Evolutionary conservation across 2,329 filamentous ascomycete genomes (phyloP).

Genomic region (Colletotrichum sublineola): DNA sequence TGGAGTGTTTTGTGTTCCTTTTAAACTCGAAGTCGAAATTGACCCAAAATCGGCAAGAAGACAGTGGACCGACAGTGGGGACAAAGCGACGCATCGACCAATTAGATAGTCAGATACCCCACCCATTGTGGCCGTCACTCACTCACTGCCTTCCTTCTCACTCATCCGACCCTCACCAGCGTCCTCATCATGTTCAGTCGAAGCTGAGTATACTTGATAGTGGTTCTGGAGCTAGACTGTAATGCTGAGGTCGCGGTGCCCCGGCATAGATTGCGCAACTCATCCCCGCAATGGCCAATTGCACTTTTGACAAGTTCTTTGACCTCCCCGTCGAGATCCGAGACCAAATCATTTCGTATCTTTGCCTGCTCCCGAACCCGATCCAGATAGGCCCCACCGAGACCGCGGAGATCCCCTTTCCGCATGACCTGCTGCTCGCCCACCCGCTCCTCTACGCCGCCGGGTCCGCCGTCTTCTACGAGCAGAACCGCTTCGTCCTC

Average conservation of each 20-base stretch:
- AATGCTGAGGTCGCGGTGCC: not conserved
- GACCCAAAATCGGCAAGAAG: slow-evolving; percentile 19
- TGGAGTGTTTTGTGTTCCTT: no score
- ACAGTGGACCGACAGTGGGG: slow-evolving; percentile 25
- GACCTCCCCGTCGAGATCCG: slow-evolving; percentile 49
- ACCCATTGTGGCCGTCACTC: slow-evolving; percentile 24
- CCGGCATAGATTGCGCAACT: not conserved
- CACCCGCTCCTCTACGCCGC: slow-evolving; percentile 45
- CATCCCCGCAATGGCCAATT: slow-evolving; percentile 9
- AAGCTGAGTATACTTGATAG: not conserved
- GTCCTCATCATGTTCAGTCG: not conserved
- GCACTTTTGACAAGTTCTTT: slow-evolving; percentile 46
- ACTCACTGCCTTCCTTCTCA: not conserved
- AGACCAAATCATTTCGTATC: slow-evolving; percentile 46
- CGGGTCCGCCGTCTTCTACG: slow-evolving; percentile 47
- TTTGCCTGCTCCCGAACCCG: slow-evolving; percentile 44
- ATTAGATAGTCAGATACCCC: slow-evolving; percentile 14
- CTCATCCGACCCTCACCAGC: not conserved
- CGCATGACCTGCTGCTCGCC: slow-evolving; percentile 45
- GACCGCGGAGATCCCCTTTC: slow-evolving; percentile 34
- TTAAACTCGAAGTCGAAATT: slow-evolving; percentile 27
- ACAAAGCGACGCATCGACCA: not conserved
- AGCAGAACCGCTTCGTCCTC: slow-evolving; percentile 47
- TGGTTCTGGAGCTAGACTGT: not conserved
- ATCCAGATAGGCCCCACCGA: slow-evolving; percentile 43